Percentiles rank a stretch among this genome's conserved stretches.
Conservation (phyloP, 139 green algal species). For the Volvox africanus region DNA sequence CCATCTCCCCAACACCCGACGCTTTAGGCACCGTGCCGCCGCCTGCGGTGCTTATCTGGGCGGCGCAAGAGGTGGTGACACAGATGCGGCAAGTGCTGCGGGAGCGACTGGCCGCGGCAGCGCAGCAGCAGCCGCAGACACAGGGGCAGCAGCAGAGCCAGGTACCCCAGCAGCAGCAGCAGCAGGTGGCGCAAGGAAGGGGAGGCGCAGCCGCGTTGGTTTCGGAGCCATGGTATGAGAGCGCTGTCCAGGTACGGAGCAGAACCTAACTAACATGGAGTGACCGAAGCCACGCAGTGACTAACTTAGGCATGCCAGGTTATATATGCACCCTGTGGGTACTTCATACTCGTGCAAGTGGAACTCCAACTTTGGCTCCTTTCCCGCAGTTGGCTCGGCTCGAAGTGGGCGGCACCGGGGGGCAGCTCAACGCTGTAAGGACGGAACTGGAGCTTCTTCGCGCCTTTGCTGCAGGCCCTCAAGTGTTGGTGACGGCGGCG, state of each 20-base stretch:
- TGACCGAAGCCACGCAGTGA: no score
- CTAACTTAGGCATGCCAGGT: no score
- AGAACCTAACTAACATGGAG: no score
- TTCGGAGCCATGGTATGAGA: conserved; percentile 24
- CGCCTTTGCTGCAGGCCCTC: not conserved
- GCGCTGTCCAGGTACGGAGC: conserved; percentile 14
- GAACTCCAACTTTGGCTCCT: no score
- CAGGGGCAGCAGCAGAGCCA: not conserved
- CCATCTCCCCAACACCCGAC: no score
- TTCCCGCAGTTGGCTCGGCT: not conserved
- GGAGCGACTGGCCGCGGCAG: not conserved
- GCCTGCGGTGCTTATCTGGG: conserved; percentile 29
- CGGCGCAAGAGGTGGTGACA: not conserved
- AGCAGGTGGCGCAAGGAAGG: not conserved
- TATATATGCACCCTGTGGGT: no score
- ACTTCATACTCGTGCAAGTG: no score
- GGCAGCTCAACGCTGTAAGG: not conserved
- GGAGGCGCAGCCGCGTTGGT: not conserved
- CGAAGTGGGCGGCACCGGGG: not conserved
- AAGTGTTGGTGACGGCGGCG: not conserved
- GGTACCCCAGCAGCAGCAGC: not conserved
- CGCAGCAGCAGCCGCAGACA: not conserved
- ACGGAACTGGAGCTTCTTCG: conserved; percentile 35
- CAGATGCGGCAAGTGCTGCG: not conserved
- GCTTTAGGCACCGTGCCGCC: conserved; percentile 7